Evolutionary conservation across 2,329 filamentous ascomycete genomes (phyloP).

Genomic region (Aquanectria penicillioides): DNA sequence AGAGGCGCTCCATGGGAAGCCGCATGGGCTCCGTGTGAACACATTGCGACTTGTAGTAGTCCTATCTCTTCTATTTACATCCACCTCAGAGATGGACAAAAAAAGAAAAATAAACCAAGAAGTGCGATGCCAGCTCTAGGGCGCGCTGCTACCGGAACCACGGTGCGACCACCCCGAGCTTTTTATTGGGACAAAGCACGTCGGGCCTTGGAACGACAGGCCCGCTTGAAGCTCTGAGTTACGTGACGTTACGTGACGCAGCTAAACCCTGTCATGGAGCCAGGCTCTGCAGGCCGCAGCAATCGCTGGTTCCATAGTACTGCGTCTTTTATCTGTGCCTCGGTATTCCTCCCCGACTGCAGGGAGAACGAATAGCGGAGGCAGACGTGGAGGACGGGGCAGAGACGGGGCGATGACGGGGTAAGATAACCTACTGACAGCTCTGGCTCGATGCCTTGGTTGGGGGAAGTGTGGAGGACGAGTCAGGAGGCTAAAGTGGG

Average conservation of each 20-base stretch:
- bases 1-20: not conserved
- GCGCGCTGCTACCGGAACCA: not conserved
- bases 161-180: not conserved
- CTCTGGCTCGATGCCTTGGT: not conserved
- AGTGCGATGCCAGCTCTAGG: not conserved
- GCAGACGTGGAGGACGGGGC: not conserved
- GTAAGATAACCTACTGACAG: too few species aligned
- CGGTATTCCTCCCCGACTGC: not conserved
- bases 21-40: constrained; percentile 8
- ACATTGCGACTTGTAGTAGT: not conserved
- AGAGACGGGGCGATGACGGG: too few species aligned
- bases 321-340: not conserved
- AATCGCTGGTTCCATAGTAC: not conserved
- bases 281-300: not conserved
- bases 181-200: not conserved
- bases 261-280: not conserved
- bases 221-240: not conserved
- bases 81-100: not conserved
- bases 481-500: not conserved
- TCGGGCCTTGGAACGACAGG: not conserved
- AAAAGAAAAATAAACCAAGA: too few species aligned
- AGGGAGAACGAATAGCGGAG: not conserved
- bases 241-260: not conserved
- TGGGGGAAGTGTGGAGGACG: not conserved
- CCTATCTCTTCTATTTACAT: not conserved